Evolutionary conservation across 139 green algal genomes (phyloP), one percentile per base, ranked within the genome.

Genomic region (Closterium sp.): DNA sequence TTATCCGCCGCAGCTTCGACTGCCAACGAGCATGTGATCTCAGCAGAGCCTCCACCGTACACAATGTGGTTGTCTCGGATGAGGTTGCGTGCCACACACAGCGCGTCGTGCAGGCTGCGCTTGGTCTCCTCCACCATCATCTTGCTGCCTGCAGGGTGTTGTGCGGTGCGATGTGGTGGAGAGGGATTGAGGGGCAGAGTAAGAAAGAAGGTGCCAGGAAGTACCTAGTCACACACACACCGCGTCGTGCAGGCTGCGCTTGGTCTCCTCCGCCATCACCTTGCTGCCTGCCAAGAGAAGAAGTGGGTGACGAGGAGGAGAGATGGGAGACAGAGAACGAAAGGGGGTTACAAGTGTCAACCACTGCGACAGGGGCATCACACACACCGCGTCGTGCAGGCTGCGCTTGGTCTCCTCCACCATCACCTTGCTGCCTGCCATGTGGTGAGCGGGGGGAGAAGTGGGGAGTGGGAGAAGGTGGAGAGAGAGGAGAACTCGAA

Each of bases 81-180:
- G 31, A 99, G 96, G 96, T 99, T 99, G 90, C 98, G 96, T 7
- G 98, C 98, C 28, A 99, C 98, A 92, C 98, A 99, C 50, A 99
- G 96, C 4, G 98, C 98, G 94, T 99, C 98, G 94, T 99, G 98
- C 90, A 99, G 93, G 10, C 95, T 98, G 89, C 98, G 96, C 95
- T 99, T 99, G 24, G 96, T 97, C 95, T 99, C 97, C 70, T 99
- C 97, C 28, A 99, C 79, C 92, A 98, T 97, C 97, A 99, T 98
- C 91, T 97, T 98, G 96, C 99, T 99, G 86, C 98, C 98, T 89
- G 97, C 96, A 31, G 79, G 7, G 42, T 62, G 42, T 7, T 13
- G 42, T n/a, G n/a, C n/a, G n/a, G n/a, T n/a, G n/a, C n/a, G n/a
- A n/a, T n/a, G n/a, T n/a, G n/a, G n/a, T n/a, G 42, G 5, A 62